These are phyloP conservation scores for Candida sp. DNA, from an alignment of 1,139 yeast genomes.

Conservation along the genomic window DNA sequence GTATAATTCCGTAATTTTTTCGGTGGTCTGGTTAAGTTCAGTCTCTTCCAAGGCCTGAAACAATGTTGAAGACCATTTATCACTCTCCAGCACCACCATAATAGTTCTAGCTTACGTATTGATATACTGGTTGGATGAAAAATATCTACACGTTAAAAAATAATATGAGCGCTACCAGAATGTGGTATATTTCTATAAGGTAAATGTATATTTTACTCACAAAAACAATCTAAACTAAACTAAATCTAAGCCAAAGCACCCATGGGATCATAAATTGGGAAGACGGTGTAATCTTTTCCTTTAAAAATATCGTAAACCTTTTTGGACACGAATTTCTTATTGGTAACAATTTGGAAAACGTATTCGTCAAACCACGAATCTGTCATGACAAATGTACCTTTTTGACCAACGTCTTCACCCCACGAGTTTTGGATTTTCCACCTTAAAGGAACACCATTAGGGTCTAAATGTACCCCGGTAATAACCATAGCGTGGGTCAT, in stretches of 20 bases:
- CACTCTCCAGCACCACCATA: conserved; percentile 1
- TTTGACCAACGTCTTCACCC: conserved; percentile 73
- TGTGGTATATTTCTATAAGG: background rate
- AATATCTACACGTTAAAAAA: background rate
- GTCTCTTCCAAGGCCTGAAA: conserved; percentile 4
- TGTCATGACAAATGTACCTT: conserved; percentile 78
- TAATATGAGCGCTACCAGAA: background rate
- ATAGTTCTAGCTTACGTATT: background rate
- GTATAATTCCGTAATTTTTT: conserved; percentile 6
- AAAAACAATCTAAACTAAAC: background rate
- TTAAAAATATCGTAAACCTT: conserved; percentile 46
- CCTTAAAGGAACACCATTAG: conserved; percentile 51
- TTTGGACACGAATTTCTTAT: conserved; percentile 46
- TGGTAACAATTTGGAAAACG: conserved; percentile 79
- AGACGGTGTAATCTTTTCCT: conserved; percentile 48
- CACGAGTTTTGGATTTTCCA: conserved; percentile 88
- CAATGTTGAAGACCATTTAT: background rate
- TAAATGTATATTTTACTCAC: background rate
- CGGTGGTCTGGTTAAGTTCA: conserved; percentile 6
- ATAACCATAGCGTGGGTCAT: conserved; percentile 92
- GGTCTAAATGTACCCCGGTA: conserved; percentile 61
- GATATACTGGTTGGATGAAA: background rate
- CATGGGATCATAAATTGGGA: conserved; percentile 87
- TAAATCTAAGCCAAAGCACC: conserved; percentile 62
- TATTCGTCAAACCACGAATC: conserved; percentile 81